Conservation (phyloP, 495 filamentous ascomycete genomes). For the Aspergillus ellipticus region DNA sequence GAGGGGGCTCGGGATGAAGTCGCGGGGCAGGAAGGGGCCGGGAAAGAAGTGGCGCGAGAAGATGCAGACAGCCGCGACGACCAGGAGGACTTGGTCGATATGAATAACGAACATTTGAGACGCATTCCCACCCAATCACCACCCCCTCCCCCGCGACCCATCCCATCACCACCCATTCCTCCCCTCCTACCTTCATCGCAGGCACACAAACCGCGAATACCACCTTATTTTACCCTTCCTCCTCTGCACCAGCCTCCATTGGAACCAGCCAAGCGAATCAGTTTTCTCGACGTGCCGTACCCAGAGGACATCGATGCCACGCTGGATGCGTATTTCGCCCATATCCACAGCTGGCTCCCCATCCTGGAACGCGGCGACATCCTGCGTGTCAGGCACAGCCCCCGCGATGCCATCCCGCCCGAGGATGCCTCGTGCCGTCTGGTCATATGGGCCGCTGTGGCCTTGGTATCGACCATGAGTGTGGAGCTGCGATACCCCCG, state of each 20-base stretch:
- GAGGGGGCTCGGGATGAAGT: no score
- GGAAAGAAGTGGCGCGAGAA: no score
- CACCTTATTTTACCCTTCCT: no score
- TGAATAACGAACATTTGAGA: no score
- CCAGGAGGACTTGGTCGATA: no score
- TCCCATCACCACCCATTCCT: no score
- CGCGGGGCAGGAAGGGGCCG: no score
- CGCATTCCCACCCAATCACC: no score
- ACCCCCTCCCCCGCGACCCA: no score
- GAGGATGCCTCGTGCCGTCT: conserved; percentile 22
- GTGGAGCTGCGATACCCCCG: background rate
- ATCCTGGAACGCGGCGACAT: conserved; percentile 60
- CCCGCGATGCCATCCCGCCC: background rate
- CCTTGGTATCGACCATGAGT: conserved; percentile 1
- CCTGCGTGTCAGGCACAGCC: conserved; percentile 25
- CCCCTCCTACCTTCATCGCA: no score
- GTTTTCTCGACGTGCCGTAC: conserved; percentile 1
- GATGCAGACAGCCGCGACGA: no score
- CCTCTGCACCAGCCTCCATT: background rate
- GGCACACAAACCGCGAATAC: no score
- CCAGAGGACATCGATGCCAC: conserved; percentile 30
- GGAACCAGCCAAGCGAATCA: background rate
- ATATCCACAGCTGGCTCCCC: conserved; percentile 63
- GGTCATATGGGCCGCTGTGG: conserved; percentile 21
- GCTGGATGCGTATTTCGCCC: conserved; percentile 60